Base-by-base conservation (phyloP, 495 filamentous ascomycete species). In the Pseudevernia furfuracea region DNA sequence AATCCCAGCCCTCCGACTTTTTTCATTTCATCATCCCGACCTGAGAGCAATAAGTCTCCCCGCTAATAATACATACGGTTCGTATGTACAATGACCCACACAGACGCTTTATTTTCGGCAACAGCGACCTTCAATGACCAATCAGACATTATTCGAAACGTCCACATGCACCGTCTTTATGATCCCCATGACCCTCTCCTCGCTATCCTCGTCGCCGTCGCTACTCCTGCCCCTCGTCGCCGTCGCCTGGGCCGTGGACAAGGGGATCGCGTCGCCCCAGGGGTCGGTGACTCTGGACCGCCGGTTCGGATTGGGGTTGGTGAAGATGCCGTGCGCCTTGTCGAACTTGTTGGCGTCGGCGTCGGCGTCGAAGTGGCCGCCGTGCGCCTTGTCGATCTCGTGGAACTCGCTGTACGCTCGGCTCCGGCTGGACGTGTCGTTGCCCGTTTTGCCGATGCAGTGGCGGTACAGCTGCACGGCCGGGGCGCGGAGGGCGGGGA, bases 401-500 rank as follows among this genome's bases (percentile, higher is more conserved):
- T 59, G 56, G 25, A 59, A 59, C 38, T 59, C 56, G 14, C 15
- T 59, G 15, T 59, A 59, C 1, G 21, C 23, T 7, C 56, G 6
- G 34, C 38, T 59, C 0, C 38, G 56, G 38, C n/a, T 37, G 56
- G 34, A 1, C 3, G 34, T 37, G 56, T 41, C 34, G 56, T 23
- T n/a, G 17, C 21, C 2, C 34, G 1, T 9, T 1, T 32, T 17
- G 14, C 56, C 56, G 12, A 23, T 23, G 56, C 34, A n/a, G 56
- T 28, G 19, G n/a, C 56, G 56, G 25, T 59, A 59, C 1, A 41
- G 21, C 4, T 9, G 1, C 1, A 59, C 19, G 56, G 38, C 34
- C 1, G 56, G 56, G 38, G 56, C 56, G 3, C 56, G 56, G 34
- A 59, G 56, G 21, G 55, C 55, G n/a, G 55, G 55, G 30, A 58